Evolutionary conservation across 2,329 filamentous ascomycete species (phyloP).

Genomic region (Chaetomiaceae sp.): DNA sequence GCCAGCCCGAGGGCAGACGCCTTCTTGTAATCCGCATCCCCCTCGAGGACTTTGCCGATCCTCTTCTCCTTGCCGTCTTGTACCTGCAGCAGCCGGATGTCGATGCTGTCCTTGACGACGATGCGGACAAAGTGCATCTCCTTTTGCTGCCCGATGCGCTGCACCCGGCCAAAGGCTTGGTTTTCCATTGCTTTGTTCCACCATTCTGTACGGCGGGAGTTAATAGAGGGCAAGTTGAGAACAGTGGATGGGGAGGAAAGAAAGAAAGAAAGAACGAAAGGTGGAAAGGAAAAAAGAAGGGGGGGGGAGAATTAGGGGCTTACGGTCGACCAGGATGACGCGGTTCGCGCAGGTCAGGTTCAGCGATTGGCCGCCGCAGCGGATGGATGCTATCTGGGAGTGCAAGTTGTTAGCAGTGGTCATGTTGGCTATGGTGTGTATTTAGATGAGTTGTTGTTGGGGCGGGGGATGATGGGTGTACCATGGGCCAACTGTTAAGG

Average conservation of each 20-base stretch:
- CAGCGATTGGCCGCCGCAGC: slow-evolving; percentile 35
- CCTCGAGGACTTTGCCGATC: slow-evolving; percentile 33
- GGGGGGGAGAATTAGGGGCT: too few relatives aligned
- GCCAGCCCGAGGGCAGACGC: not conserved
- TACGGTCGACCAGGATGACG: slow-evolving; percentile 48
- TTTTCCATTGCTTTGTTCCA: slow-evolving; percentile 60
- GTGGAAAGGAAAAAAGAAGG: too few relatives aligned
- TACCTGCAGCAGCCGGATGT: slow-evolving; percentile 50
- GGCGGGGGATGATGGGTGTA: too few relatives aligned
- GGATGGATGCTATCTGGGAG: slow-evolving; percentile 34
- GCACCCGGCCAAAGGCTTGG: slow-evolving; percentile 59
- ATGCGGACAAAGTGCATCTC: slow-evolving; percentile 55
- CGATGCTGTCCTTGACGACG: slow-evolving; percentile 51
- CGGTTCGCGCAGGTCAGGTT: slow-evolving; percentile 45
- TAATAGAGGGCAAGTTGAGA: too few relatives aligned
- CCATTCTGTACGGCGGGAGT: slow-evolving; percentile 35
- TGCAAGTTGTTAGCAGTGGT: not conserved
- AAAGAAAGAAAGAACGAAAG: too few relatives aligned
- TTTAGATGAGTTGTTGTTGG: too few relatives aligned
- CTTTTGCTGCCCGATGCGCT: slow-evolving; percentile 60
- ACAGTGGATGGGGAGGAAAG: too few relatives aligned
- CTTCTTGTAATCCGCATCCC: not conserved
- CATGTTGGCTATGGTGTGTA: too few relatives aligned
- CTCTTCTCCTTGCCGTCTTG: slow-evolving; percentile 52
- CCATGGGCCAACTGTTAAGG: too few relatives aligned